Evolutionary conservation across 805 yeast genomes (phyloP), one percentile per base, ranked within the genome.

Genomic region (Kodamaea sagamina): DNA sequence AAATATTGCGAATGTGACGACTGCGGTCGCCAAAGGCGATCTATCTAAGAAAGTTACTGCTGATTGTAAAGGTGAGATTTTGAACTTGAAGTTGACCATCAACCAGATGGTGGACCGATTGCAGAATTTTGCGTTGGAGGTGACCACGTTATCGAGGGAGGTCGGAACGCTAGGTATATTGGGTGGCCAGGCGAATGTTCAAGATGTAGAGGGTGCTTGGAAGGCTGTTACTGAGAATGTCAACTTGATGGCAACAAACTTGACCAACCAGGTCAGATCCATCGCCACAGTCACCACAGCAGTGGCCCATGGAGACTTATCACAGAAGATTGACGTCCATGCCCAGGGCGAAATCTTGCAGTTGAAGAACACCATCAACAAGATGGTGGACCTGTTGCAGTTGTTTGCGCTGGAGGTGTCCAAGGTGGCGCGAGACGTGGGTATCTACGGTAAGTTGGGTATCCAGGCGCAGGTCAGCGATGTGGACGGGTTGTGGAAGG

Each of bases 211-310:
- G 59, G 77, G 77, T 11, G 77, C 77, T 2, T 71, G 77, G 77
- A 71, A 71, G 47, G 75, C 77, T 0, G 75, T 71, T 13, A 71
- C 77, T 0, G 74, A 71, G 48, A 71, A 71, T 42, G 77, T 71
- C 37, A 71, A 71, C 48, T 54, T 70, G 29, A 71, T 71, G 77
- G 77, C 77, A 4, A 70, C 75, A 1, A 71, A 71, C 53, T 69
- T 71, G 56, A 71, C 77, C 2, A 86, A 86, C 47, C 96, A 88
- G 66, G 96, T 88, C 52, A 77, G 96, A 64, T 81, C 89, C 12
- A 88, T 88, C 53, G 95, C 95, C 4, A 86, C 89, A 9, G 96
- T 88, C 45, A 89, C 95, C 1, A 85, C 95, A 3, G 95, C 95
- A 3, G 96, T 88, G 34, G 96, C 96, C 1, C 86, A 85, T 61